Percentiles rank a stretch among this genome's conserved stretches.
Evolutionary conservation across 352 stramenopile genomes (phyloP).

Genomic region (Elongisporangium senticosum): DNA sequence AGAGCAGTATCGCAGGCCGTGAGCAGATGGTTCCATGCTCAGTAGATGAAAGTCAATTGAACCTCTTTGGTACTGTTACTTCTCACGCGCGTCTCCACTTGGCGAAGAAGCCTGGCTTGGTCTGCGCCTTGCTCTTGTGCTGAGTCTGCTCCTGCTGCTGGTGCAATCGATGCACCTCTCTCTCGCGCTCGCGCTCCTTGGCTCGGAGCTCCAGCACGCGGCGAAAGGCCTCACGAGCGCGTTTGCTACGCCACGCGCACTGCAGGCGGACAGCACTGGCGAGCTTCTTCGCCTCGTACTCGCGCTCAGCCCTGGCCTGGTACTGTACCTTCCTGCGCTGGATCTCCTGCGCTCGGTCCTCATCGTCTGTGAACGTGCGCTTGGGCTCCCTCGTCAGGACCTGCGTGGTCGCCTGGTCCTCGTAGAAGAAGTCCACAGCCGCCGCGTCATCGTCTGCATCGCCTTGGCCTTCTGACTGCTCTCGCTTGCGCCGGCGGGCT

Average conservation of each 20-base stretch:
- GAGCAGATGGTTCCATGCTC: too few relatives aligned
- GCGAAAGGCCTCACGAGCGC: conserved; percentile 47
- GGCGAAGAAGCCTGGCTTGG: neutral
- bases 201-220: conserved; percentile 48
- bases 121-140: neutral
- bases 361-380: conserved; percentile 17
- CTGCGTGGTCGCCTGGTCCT: conserved; percentile 47
- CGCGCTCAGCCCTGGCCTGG: conserved; percentile 16
- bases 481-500: conserved; percentile 9
- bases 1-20: too few relatives aligned
- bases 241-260: conserved; percentile 71
- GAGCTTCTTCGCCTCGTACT: conserved; percentile 45
- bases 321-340: conserved; percentile 30
- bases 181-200: conserved; percentile 61
- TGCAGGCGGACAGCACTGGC: conserved; percentile 57
- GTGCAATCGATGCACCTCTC: conserved; percentile 19
- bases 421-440: conserved; percentile 41
- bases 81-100: too few relatives aligned
- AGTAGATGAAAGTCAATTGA: too few relatives aligned
- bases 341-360: conserved; percentile 32
- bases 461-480: conserved; percentile 2
- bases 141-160: neutral
- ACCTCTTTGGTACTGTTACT: too few relatives aligned
- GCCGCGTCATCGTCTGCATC: conserved; percentile 4
- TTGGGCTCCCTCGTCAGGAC: conserved; percentile 26